Evolutionary conservation across 2,329 filamentous ascomycete species (phyloP), one percentile per base, ranked within the genome.

Genomic region (Aspergillus fumigatus): DNA sequence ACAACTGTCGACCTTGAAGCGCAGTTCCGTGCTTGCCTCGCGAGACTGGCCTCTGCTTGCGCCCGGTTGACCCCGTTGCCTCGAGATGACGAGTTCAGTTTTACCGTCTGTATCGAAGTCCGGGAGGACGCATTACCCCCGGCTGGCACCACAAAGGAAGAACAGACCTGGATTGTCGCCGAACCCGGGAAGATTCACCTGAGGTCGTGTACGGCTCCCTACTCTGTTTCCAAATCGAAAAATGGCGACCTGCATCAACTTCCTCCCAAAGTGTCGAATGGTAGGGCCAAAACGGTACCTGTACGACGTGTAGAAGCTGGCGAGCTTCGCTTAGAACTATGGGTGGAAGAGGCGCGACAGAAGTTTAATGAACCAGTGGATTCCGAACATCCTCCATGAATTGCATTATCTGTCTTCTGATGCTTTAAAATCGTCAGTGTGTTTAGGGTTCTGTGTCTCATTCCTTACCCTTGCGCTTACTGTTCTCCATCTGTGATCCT

Each of bases 271-370:
- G 65, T 65, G 51, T 73, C 73, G 23, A 73, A 72, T 57, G 82
- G 80, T 25, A 81, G 82, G 8, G 76, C 78, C 32, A 82, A 77
- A 65, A 85, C 83, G 11, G 82, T 80, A 50, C 84, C 87, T 1
- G 77, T 90, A 48, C 78, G 87, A 60, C 79, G 80, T 32, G 80
- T 89, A 19, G 82, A 86, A 62, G 82, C 84, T 2, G 87, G 86
- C 3, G 84, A 87, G 57, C 82, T 89, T 68, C 75, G 82, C 25
- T 80, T 89, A 65, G 87, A 89, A 69, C 79, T 86, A 56, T 89
- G 86, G 86, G 81, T 89, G 55, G 87, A 90, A 71, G 85, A 88
- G 67, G 82, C 81, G 56, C 79, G 76, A 59, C 77, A 78, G 53
- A 85, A 85, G 67, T 77, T 78, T 59, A 72, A 72, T 59, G 73